A percentile compares a stretch with the other conserved stretches of the same genome.
Conservation (phyloP, 2,329 filamentous ascomycete species). For the Calycina marina region DNA sequence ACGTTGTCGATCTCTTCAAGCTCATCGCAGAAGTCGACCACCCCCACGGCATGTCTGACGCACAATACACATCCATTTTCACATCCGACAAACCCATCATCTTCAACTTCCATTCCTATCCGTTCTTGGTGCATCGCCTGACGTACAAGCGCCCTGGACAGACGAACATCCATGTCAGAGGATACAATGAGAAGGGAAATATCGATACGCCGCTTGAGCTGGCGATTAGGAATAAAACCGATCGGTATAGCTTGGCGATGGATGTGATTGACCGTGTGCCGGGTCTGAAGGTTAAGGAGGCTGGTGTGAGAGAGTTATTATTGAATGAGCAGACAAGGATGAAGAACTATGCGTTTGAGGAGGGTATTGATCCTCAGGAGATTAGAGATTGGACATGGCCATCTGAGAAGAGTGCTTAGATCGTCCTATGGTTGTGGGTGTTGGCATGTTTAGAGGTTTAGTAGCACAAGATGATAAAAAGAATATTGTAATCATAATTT, state of each 20-base stretch:
- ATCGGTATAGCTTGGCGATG: conserved; percentile 64
- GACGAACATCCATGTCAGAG: conserved; percentile 56
- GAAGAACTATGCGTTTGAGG: conserved; percentile 50
- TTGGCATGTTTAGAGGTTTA: too few relatives aligned
- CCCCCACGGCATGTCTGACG: conserved; percentile 55
- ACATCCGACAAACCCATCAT: conserved; percentile 58
- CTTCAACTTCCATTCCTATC: conserved; percentile 78
- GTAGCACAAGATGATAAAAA: too few relatives aligned
- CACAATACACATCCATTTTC: conserved; percentile 55
- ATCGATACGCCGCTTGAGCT: conserved; percentile 70
- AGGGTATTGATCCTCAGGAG: conserved; percentile 46
- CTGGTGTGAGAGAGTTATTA: conserved; percentile 46
- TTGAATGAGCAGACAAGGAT: conserved; percentile 49
- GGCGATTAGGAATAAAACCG: conserved; percentile 63
- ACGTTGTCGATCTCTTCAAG: conserved; percentile 70
- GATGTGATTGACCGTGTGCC: conserved; percentile 58
- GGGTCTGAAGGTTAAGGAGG: conserved; percentile 46
- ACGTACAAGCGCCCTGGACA: conserved; percentile 61
- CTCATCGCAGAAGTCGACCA: conserved; percentile 56
- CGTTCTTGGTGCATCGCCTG: conserved; percentile 63
- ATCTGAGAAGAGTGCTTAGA: conserved; percentile 7
- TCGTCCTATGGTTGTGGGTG: too few relatives aligned
- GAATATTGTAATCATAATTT: too few relatives aligned
- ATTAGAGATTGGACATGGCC: conserved; percentile 20
- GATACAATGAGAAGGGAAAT: conserved; percentile 73